Base-by-base conservation (phyloP, 2,329 filamentous ascomycete genomes). In the Exophiala oligosperma region DNA sequence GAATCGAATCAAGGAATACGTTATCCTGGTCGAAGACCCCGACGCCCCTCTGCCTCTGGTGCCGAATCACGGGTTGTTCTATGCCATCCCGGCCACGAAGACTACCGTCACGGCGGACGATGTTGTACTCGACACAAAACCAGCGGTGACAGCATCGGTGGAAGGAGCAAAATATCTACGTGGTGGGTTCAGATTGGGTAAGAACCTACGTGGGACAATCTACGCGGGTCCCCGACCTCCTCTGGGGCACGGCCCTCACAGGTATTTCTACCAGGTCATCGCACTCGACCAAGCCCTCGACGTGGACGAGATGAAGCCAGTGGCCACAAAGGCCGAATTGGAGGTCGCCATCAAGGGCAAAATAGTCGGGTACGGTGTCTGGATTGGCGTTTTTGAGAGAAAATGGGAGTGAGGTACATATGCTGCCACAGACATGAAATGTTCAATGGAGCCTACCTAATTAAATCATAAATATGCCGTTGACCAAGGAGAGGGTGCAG, bases 191-290 rank as follows among this genome's bases (percentile, higher is more conserved):
- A 70, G 74, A 54, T 80, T 78, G 48, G 79, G 79, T 2, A 68
- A 72, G 59, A 81, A 75, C 24, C 66, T 72, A 3, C 68, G 72
- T 2, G 73, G 73, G 0, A 69, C 32, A 3, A 65, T 80, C 0
- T 83, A 82, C 60, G 71, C 76, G 3, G 71, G 76, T 0, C 79
- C 81, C 1, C 68, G 73, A 11, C 79, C 80, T 17, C 68, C 81
- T 35, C 65, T 79, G 52, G 81, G 81, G 26, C 77, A 83, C 62
- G 81, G 81, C 0, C 72, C 74, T 23, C 80, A 84, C 67, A 71
- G 81, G 56, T 84, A 82, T 54, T 79, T 81, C 67, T 83, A 74
- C 57, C 72, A 79, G 60, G 67, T 83, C 14, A 66, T 83, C 50
- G 80, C 78, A 2, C 67, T 84, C 52, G 77, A 70, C 7, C 72